phyloP scores from a whole-genome alignment of 768 basidiomycete species.

The Phylloporus sp. region DNA sequence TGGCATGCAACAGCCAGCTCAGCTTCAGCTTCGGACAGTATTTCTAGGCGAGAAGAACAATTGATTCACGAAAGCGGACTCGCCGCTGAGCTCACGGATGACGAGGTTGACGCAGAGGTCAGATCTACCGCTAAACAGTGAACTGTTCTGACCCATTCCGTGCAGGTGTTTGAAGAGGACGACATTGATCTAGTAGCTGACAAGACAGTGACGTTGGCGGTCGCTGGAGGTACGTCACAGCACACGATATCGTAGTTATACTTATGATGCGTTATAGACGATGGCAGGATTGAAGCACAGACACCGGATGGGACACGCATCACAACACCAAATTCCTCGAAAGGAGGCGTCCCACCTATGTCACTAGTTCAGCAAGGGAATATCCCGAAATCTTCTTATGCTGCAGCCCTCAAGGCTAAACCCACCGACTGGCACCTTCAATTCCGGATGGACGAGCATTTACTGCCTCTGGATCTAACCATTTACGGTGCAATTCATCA shows the following conservation, averaged over 20 bases:
- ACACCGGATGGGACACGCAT: constrained; percentile 96
- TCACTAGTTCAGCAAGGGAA: constrained; percentile 31
- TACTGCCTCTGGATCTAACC: constrained; percentile 81
- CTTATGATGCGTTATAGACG: constrained; percentile 50
- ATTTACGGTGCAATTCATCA: constrained; percentile 97
- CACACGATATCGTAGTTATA: not conserved
- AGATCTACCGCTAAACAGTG: not conserved
- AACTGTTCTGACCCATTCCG: constrained; percentile 13
- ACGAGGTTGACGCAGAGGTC: constrained; percentile 78
- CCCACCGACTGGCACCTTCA: constrained; percentile 97
- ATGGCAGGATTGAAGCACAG: constrained; percentile 91
- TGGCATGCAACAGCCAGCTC: constrained; percentile 24
- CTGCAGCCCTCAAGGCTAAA: constrained; percentile 88
- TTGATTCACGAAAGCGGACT: constrained; percentile 60
- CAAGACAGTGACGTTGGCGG: constrained; percentile 81
- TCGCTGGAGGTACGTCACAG: constrained; percentile 63
- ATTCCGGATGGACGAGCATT: constrained; percentile 89
- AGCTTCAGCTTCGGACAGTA: constrained; percentile 24
- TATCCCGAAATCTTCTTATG: constrained; percentile 67
- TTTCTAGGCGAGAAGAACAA: constrained; percentile 41
- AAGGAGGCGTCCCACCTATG: constrained; percentile 41
- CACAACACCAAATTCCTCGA: constrained; percentile 71
- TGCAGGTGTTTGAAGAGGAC: constrained; percentile 80
- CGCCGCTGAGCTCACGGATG: constrained; percentile 76
- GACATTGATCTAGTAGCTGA: constrained; percentile 71